phyloP scores from a whole-genome alignment of 2,329 filamentous ascomycete genomes.

The Pseudonectria buxi region DNA sequence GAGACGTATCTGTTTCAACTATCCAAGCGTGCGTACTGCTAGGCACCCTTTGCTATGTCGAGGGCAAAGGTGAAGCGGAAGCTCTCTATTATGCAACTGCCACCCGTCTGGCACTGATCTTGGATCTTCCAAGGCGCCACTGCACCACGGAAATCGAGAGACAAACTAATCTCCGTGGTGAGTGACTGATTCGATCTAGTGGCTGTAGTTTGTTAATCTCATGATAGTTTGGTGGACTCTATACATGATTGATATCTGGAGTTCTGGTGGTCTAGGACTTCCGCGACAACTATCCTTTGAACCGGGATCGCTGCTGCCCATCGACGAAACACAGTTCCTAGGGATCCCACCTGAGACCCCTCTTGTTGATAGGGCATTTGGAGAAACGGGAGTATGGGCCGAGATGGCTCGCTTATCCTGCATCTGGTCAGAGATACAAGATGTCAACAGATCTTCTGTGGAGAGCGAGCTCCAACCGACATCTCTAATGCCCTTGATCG shows the following conservation, averaged over 20 bases:
- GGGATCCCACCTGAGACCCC: neutral
- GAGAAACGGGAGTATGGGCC: conserved; percentile 1
- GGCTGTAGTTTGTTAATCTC: no score
- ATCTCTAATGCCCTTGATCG: neutral
- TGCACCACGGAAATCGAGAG: conserved; percentile 1
- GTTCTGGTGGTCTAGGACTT: conserved; percentile 1
- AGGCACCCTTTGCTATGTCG: conserved; percentile 3
- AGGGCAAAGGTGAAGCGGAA: conserved; percentile 1
- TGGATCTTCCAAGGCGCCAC: conserved; percentile 1
- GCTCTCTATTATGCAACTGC: conserved; percentile 3
- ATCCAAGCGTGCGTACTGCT: conserved; percentile 4
- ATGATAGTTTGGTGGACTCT: conserved; percentile 7
- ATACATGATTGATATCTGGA: conserved; percentile 6
- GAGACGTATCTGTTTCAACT: conserved; percentile 2
- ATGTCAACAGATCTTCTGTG: conserved; percentile 3
- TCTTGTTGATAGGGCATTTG: neutral
- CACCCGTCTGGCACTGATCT: conserved; percentile 1
- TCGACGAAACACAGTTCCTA: conserved; percentile 2
- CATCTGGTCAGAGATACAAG: conserved; percentile 3
- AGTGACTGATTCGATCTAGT: no score
- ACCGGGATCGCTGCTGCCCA: conserved; percentile 2
- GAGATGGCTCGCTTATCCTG: conserved; percentile 3
- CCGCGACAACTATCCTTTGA: conserved; percentile 1
- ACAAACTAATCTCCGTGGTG: conserved; percentile 3
- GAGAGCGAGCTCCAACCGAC: neutral